Conservation (phyloP, 768 basidiomycete genomes). For the Kwoniella newhampshirensis region DNA sequence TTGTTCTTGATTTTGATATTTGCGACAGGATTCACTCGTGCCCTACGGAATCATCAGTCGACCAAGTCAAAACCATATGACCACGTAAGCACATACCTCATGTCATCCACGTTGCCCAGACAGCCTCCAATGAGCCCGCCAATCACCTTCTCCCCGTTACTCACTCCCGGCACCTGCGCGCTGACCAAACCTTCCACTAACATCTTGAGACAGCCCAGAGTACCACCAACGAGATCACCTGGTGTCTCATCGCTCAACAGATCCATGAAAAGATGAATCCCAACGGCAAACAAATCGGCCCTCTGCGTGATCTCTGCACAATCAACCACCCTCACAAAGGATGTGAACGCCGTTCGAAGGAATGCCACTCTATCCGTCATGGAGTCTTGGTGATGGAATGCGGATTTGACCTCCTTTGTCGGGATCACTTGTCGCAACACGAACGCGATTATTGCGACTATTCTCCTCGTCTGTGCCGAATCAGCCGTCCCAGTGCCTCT, state of each 20-base stretch:
- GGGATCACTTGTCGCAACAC: constrained; percentile 72
- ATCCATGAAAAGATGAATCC: constrained; percentile 75
- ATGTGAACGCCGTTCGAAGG: constrained; percentile 64
- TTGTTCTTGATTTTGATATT: constrained; percentile 86
- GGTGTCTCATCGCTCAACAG: constrained; percentile 81
- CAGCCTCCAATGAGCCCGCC: constrained; percentile 85
- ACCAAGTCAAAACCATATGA: background rate
- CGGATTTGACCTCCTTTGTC: constrained; percentile 39
- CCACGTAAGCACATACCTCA: constrained; percentile 64
- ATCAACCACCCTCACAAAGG: constrained; percentile 60
- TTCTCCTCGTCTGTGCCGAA: constrained; percentile 41
- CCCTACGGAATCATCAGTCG: no score
- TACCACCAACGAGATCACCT: constrained; percentile 74
- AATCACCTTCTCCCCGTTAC: constrained; percentile 52
- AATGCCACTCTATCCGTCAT: constrained; percentile 64
- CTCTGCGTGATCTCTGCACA: constrained; percentile 61
- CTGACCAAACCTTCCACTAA: constrained; percentile 60
- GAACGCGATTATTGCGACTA: constrained; percentile 68
- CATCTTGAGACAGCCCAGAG: constrained; percentile 73
- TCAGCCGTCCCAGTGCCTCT: constrained; percentile 22
- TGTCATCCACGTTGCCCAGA: constrained; percentile 81
- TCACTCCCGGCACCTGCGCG: constrained; percentile 53
- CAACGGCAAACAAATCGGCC: constrained; percentile 77
- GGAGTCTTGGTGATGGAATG: constrained; percentile 57
- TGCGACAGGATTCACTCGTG: constrained; percentile 73